These are phyloP conservation scores for Aspergillus haitiensis DNA, from an alignment of 495 filamentous ascomycete genomes.

Conservation along the genomic window DNA sequence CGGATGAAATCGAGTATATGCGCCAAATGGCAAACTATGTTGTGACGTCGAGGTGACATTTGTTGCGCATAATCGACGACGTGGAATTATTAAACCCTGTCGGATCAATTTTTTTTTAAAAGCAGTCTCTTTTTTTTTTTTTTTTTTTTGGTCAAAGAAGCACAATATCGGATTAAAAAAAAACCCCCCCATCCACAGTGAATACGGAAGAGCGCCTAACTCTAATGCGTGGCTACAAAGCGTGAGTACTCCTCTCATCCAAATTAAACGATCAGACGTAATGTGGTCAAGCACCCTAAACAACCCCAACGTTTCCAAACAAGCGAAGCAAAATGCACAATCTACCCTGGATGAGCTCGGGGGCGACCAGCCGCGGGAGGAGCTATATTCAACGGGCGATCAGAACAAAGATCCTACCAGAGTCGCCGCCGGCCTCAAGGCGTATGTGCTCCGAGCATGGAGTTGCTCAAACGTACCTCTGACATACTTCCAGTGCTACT, in stretches of 20 bases:
- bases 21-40: no score
- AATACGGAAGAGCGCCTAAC: conserved; percentile 20
- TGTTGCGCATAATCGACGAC: no score
- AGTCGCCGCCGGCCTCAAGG: conserved; percentile 25
- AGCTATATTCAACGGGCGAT: conserved; percentile 12
- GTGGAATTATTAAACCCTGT: no score
- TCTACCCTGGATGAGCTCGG: conserved; percentile 36
- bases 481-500: no score
- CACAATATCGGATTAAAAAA: no score
- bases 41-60: no score
- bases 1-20: no score
- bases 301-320: conserved; percentile 43
- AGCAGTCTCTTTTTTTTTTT: no score
- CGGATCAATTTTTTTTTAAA: no score
- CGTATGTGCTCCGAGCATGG: conserved; percentile 10
- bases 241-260: conserved; percentile 11
- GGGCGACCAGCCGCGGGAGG: conserved; percentile 14
- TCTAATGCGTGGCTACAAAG: conserved; percentile 27
- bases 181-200: no score
- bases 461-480: no score
- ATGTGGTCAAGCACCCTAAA: conserved; percentile 33
- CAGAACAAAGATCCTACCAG: conserved; percentile 20
- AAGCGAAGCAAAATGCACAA: conserved; percentile 43
- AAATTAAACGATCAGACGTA: neutral
- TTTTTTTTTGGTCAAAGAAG: no score